Evolutionary conservation across 192 early-diverging fungal genomes (phyloP).

Genomic region (Phycomyces blakesleeanus): DNA sequence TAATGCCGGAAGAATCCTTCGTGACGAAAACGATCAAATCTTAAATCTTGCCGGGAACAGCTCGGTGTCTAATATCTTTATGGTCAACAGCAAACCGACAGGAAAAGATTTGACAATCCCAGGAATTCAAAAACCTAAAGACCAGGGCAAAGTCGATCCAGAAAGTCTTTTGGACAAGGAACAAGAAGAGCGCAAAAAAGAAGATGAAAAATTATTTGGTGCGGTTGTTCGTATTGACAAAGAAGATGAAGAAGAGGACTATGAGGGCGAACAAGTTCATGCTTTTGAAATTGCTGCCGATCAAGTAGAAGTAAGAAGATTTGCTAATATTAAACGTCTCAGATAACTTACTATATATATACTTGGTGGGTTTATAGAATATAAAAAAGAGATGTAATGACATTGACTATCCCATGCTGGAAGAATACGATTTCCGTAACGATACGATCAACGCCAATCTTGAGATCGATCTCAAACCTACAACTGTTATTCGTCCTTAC

Average conservation of each 20-base stretch:
- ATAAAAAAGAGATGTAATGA: conserved; percentile 87
- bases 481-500: conserved; percentile 86
- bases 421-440: conserved; percentile 98
- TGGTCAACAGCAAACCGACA: conserved; percentile 42
- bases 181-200: conserved; percentile 21
- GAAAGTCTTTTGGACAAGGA: conserved; percentile 21
- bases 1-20: conserved; percentile 56
- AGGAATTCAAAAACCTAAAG: conserved; percentile 54
- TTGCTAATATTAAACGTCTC: too few relatives aligned
- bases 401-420: conserved; percentile 90
- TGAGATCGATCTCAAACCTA: conserved; percentile 90
- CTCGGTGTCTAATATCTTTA: not conserved
- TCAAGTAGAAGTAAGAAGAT: conserved; percentile 55
- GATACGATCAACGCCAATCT: conserved; percentile 51
- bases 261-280: conserved; percentile 69
- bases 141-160: conserved; percentile 14
- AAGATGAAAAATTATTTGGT: conserved; percentile 41
- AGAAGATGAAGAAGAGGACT: conserved; percentile 74
- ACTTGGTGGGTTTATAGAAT: too few relatives aligned
- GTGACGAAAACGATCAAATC: conserved; percentile 40
- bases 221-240: conserved; percentile 44
- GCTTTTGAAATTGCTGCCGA: conserved; percentile 70
- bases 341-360: too few relatives aligned
- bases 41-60: conserved; percentile 8
- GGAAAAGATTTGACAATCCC: conserved; percentile 65